A percentile compares a stretch with the other conserved stretches of the same genome.
phyloP scores from a whole-genome alignment of 768 basidiomycete genomes.

The Tricholoma terreum region DNA sequence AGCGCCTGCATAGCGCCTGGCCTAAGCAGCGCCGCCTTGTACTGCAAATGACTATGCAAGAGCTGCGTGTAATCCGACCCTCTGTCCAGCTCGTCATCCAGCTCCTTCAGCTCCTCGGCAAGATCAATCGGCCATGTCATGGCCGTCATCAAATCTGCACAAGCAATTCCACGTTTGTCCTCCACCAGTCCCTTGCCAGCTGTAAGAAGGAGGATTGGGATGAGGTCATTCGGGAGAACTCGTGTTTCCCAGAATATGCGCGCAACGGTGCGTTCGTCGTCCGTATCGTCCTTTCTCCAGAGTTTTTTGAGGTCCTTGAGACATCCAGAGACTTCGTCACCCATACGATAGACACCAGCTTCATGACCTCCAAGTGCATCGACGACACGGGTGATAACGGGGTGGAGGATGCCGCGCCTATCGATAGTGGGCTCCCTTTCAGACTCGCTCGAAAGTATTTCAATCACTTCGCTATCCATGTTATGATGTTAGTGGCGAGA shows the following conservation, averaged over 20 bases:
- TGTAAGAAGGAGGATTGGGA: conserved; percentile 80
- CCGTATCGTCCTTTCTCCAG: conserved; percentile 95
- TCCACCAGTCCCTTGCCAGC: conserved; percentile 76
- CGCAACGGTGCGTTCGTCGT: conserved; percentile 94
- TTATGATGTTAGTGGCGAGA: too few relatives aligned
- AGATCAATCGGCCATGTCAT: conserved; percentile 99
- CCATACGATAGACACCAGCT: conserved; percentile 63
- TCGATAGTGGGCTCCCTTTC: conserved; percentile 28
- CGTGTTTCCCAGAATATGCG: conserved; percentile 90
- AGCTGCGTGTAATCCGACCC: conserved; percentile 89
- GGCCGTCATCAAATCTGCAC: conserved; percentile 87
- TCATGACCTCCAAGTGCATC: conserved; percentile 80
- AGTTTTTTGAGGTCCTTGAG: conserved; percentile 92
- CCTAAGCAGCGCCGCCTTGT: conserved; percentile 78
- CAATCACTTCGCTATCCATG: conserved; percentile 33
- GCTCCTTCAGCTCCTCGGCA: conserved; percentile 89
- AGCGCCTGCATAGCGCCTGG: conserved; percentile 69
- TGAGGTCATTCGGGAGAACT: conserved; percentile 80
- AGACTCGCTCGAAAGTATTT: conserved; percentile 32
- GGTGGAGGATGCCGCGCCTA: conserved; percentile 56
- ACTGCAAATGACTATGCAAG: conserved; percentile 74
- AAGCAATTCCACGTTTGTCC: conserved; percentile 79
- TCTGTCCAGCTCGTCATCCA: conserved; percentile 77
- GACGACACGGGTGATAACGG: conserved; percentile 70
- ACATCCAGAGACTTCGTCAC: conserved; percentile 80